These are phyloP conservation scores for Jamesozyma spencerorum DNA, from an alignment of 805 yeast species.

Conservation along the genomic window DNA sequence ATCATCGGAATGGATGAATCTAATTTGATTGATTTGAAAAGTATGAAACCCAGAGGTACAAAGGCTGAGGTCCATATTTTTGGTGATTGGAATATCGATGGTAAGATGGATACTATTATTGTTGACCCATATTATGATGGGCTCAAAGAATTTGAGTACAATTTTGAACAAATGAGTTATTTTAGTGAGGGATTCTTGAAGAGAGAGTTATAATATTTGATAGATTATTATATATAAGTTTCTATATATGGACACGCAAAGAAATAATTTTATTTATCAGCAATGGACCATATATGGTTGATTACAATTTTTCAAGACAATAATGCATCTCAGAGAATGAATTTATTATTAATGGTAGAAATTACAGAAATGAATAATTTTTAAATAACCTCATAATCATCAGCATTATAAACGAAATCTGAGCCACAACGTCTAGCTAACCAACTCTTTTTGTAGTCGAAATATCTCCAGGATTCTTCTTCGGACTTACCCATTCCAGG, in stretches of 20 bases:
- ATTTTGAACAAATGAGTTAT: conserved; percentile 64
- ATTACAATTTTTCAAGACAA: too few species aligned
- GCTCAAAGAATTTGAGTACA: conserved; percentile 66
- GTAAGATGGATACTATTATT: conserved; percentile 45
- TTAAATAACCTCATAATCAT: conserved; percentile 39
- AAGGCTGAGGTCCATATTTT: conserved; percentile 44
- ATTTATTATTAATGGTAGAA: too few species aligned
- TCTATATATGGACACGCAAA: too few species aligned
- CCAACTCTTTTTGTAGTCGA: conserved; percentile 73
- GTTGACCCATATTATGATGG: conserved; percentile 95
- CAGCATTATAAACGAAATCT: conserved; percentile 32
- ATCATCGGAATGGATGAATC: conserved; percentile 64
- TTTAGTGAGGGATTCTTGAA: conserved; percentile 65
- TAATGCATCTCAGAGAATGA: too few species aligned
- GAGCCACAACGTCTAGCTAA: conserved; percentile 41
- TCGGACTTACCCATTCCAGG: conserved; percentile 52
- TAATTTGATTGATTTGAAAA: conserved; percentile 43
- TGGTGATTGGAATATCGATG: conserved; percentile 69
- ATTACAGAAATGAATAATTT: background rate
- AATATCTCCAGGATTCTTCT: conserved; percentile 58
- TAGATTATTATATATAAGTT: background rate
- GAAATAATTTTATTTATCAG: too few species aligned
- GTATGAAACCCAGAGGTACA: conserved; percentile 41
- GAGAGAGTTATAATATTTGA: conserved; percentile 32
- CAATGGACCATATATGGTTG: too few species aligned